phyloP scores from a whole-genome alignment of 2,329 filamentous ascomycete species.

The Daldinia sp. region DNA sequence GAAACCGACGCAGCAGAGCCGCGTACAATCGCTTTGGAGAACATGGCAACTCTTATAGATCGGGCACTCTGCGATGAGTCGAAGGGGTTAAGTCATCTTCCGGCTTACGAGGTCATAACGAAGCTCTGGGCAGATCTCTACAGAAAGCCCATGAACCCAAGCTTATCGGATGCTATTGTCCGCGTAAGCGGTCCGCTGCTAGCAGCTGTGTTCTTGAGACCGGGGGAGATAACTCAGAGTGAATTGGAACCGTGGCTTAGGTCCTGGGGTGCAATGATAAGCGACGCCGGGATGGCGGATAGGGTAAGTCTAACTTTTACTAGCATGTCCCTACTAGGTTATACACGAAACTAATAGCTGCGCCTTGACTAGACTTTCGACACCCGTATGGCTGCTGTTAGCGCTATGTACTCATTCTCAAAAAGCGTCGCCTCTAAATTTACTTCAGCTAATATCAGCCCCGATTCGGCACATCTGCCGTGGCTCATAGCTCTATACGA shows the following conservation, averaged over 20 bases:
- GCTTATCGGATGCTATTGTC: conserved; percentile 63
- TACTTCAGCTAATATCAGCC: conserved; percentile 44
- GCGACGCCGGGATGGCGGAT: conserved; percentile 61
- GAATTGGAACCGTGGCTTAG: conserved; percentile 45
- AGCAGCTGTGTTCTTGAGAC: conserved; percentile 49
- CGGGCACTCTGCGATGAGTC: conserved; percentile 49
- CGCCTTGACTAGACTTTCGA: conserved; percentile 68
- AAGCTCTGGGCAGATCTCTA: conserved; percentile 58
- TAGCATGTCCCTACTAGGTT: not conserved
- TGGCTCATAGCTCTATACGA: conserved; percentile 78
- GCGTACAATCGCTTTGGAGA: conserved; percentile 61
- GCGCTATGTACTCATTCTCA: conserved; percentile 67
- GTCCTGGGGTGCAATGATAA: conserved; percentile 64
- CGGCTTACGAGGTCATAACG: conserved; percentile 52
- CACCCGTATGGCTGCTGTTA: conserved; percentile 70
- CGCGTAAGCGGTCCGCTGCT: conserved; percentile 61
- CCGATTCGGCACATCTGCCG: conserved; percentile 60
- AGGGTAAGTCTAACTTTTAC: conserved; percentile 55
- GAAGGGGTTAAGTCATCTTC: conserved; percentile 48
- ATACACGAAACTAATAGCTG: conserved; percentile 8
- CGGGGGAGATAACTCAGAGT: conserved; percentile 23
- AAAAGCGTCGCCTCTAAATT: conserved; percentile 46
- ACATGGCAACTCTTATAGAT: conserved; percentile 62
- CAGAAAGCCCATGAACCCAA: conserved; percentile 59
- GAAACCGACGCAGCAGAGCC: conserved; percentile 58